These are phyloP conservation scores for Rosa persica DNA, from an alignment of 306 rosid genomes.

Conservation along the genomic window DNA sequence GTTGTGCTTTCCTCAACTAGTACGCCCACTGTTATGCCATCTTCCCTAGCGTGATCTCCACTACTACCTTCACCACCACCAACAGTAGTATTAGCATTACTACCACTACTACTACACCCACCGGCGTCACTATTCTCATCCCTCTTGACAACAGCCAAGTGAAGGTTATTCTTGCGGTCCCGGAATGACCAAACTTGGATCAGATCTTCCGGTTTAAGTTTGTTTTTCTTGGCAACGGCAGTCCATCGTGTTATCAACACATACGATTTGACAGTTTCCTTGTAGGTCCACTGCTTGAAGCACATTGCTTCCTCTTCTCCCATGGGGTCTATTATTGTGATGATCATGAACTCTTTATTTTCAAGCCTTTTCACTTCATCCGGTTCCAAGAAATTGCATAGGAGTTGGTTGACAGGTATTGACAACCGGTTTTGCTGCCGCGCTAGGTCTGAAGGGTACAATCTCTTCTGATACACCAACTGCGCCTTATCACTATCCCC, in stretches of 20 bases:
- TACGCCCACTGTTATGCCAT: background rate
- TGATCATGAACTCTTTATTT: background rate
- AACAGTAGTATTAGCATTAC: background rate
- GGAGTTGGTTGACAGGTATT: background rate
- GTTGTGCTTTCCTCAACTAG: background rate
- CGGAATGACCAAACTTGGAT: constrained; percentile 5
- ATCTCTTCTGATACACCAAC: background rate
- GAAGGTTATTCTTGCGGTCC: background rate
- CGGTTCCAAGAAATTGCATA: background rate
- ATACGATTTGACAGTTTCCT: background rate
- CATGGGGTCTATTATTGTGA: background rate
- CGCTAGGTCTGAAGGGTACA: background rate
- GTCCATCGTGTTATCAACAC: background rate
- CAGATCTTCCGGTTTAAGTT: background rate
- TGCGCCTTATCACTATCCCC: background rate
- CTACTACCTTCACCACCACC: background rate
- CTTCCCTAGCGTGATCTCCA: background rate
- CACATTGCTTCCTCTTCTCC: background rate
- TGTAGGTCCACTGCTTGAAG: background rate
- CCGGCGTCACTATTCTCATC: background rate
- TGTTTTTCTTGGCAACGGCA: background rate
- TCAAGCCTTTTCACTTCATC: background rate
- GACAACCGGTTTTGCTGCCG: background rate
- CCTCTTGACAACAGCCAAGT: constrained; percentile 2
- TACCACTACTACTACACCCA: background rate